These are phyloP conservation scores for Aegilops tauschii DNA, from an alignment of 176 grass and related monocot genomes.

Conservation along the genomic window DNA sequence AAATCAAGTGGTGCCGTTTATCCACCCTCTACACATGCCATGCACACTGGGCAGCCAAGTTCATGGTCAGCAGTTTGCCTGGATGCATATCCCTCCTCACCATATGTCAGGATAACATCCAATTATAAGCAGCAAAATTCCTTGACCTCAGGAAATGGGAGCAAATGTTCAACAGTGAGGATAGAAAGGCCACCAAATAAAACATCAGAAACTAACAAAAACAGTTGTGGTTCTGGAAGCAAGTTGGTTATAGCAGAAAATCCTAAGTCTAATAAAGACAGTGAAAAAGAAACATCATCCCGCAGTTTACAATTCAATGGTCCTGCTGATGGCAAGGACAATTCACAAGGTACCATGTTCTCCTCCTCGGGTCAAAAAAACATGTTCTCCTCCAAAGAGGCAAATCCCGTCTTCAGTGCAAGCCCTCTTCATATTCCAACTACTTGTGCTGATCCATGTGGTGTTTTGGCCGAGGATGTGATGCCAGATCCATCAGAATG, in stretches of 20 bases:
- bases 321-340: not conserved
- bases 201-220: slow-evolving; percentile 17
- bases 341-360: not conserved
- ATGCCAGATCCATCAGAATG: slow-evolving; percentile 50
- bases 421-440: slow-evolving; percentile 31
- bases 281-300: not conserved
- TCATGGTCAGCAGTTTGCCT: not conserved
- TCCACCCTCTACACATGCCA: not conserved
- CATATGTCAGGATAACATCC: slow-evolving; percentile 2
- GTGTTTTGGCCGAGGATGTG: slow-evolving; percentile 25
- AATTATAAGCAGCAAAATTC: slow-evolving; percentile 4
- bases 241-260: slow-evolving; percentile 13
- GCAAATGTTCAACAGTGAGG: slow-evolving; percentile 21
- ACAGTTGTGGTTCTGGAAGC: not conserved
- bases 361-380: not conserved
- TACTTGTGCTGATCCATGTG: slow-evolving; percentile 4
- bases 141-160: slow-evolving; percentile 8
- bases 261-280: slow-evolving; percentile 12
- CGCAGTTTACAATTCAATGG: not conserved
- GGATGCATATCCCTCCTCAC: slow-evolving; percentile 15
- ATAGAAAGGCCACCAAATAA: slow-evolving; percentile 37
- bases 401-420: slow-evolving; percentile 1
- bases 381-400: slow-evolving; percentile 15
- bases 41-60: slow-evolving; percentile 12
- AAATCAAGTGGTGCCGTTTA: not conserved